Percentiles rank a stretch among this genome's conserved stretches.
These are phyloP conservation scores for Mallotus repandus DNA, from an alignment of 441 rosid species.

Conservation along the genomic window DNA sequence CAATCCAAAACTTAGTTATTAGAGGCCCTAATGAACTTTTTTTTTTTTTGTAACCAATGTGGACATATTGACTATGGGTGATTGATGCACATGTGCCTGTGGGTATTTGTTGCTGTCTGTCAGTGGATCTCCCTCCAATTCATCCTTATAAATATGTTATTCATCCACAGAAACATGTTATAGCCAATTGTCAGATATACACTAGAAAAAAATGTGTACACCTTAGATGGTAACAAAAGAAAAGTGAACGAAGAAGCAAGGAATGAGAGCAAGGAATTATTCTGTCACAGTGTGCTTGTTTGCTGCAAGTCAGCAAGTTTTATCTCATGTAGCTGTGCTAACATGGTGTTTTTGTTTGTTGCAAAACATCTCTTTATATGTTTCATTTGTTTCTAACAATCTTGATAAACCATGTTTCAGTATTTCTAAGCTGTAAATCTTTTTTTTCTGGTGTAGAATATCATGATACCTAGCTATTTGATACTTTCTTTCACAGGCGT, in stretches of 20 bases:
- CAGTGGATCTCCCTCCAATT: not conserved
- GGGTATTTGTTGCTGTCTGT: not conserved
- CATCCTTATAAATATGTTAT: not conserved
- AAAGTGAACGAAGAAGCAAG: not conserved
- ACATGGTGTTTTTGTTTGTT: not conserved
- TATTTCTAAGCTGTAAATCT: not conserved
- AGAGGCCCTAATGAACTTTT: too few species aligned
- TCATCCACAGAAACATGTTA: not conserved
- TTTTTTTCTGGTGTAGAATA: not conserved
- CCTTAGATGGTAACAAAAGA: not conserved
- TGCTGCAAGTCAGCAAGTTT: not conserved
- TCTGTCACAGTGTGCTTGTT: constrained; percentile 5
- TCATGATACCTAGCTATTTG: not conserved
- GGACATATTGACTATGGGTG: too few species aligned
- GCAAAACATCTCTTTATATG: not conserved
- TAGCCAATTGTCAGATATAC: not conserved
- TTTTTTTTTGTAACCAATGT: too few species aligned
- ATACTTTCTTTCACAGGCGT: constrained; percentile 35
- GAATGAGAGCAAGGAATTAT: not conserved
- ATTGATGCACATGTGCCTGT: too few species aligned
- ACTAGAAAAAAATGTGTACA: not conserved
- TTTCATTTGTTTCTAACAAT: not conserved
- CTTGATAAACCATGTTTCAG: not conserved
- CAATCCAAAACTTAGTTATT: too few species aligned
- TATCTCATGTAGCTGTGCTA: not conserved